Base-by-base conservation (phyloP, 1,284 basidiomycete species). In the Ustilago curta region DNA sequence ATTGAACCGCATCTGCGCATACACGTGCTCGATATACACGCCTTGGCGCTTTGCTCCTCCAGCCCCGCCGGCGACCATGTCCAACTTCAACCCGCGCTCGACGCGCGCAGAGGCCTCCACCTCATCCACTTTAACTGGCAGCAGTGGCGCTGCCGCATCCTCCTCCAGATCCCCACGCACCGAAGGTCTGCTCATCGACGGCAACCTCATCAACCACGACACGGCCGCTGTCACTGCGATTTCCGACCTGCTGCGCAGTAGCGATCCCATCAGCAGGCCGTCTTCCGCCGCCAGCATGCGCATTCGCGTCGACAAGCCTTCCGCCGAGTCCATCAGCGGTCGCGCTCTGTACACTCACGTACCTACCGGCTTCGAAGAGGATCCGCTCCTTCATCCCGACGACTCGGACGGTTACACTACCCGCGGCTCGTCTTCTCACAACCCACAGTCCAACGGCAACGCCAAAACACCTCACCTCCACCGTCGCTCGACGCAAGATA, bases 261-360 rank as follows among this genome's bases (percentile, higher is more conserved):
- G 37, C 37, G 73, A 77, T 16, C 59, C 71, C 21, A 79, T 80
- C 65, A 66, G 65, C 48, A 48, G 80, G 9, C 80, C 80, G 3
- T 68, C 59, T 25, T 79, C 76, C 2, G 77, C 81, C 0, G 70
- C 77, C 1, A 74, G 70, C 50, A 80, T 83, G 80, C 64, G 79
- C 19, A 75, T 80, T 32, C 59, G 78, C 37, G 73, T 83, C 48
- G 81, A 83, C 70, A 79, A 72, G 45, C 76, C 69, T 18, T 65
- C 70, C 40, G 64, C 35, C 37, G 77, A 76, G 48, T 60, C 69
- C 48, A 72, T 76, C 57, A 61, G 58, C 16, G 72, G 76, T n/a
- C 69, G 72, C 11, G 76, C 73, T 11, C 60, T 83, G 21, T 83
- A 79, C 60, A 72, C 70, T 2, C 78, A 80, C 49, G 73, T 76